Evolutionary conservation across 345 rosid species (phyloP).

Genomic region (Eucalyptus guilfoylei): DNA sequence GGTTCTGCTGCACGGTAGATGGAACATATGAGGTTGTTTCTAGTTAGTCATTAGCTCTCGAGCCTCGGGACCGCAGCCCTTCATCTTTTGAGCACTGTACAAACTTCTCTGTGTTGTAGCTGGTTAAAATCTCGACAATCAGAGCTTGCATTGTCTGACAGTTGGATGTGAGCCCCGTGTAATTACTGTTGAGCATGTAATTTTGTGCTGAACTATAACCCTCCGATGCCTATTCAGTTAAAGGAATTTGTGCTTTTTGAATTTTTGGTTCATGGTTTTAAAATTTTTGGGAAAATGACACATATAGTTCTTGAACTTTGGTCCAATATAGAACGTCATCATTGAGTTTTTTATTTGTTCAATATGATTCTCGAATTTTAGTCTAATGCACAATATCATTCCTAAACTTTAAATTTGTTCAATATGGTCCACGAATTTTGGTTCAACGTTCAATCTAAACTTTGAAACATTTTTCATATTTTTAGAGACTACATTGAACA

Average conservation of each 20-base stretch:
- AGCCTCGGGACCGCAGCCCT: background rate
- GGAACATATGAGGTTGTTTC: background rate
- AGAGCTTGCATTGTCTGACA: background rate
- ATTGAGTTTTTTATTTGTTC: background rate
- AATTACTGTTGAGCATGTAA: background rate
- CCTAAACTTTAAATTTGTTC: background rate
- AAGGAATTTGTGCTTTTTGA: background rate
- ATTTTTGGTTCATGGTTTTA: background rate
- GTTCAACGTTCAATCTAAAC: background rate
- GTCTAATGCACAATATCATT: background rate
- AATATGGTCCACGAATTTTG: background rate
- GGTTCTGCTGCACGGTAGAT: background rate
- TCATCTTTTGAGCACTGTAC: background rate
- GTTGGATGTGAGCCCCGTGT: background rate
- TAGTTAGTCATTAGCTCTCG: background rate
- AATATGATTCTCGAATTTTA: rapidly evolving
- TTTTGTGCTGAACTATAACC: background rate
- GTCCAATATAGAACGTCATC: background rate
- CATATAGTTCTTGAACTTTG: background rate
- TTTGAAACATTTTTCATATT: background rate
- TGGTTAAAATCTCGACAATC: background rate
- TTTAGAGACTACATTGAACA: background rate
- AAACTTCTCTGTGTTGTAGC: background rate
- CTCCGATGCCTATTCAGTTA: background rate
- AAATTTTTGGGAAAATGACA: background rate